A percentile compares a stretch with the other conserved stretches of the same genome.
These are phyloP conservation scores for Drosera spatulata DNA, from an alignment of 179 eudicot genomes.

Conservation along the genomic window DNA sequence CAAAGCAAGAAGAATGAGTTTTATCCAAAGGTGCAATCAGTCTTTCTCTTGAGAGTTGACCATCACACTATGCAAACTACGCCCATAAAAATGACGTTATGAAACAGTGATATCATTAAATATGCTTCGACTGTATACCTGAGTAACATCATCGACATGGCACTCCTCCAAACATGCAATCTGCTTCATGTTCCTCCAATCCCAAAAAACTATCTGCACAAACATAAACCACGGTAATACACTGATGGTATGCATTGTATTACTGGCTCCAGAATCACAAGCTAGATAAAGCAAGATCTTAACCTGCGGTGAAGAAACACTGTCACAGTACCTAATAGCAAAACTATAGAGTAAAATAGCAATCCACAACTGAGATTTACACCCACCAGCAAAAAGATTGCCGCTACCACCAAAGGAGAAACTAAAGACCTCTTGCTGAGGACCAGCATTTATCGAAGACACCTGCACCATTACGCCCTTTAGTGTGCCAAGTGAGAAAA, in stretches of 20 bases:
- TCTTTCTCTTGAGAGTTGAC: too few species aligned
- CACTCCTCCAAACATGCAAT: slow-evolving; percentile 89
- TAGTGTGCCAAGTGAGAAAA: too few species aligned
- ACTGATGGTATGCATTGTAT: background rate
- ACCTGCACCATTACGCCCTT: slow-evolving; percentile 35
- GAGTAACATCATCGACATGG: slow-evolving; percentile 96
- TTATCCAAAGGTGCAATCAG: too few species aligned
- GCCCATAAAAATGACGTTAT: too few species aligned
- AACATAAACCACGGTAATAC: background rate
- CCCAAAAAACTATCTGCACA: slow-evolving; percentile 81
- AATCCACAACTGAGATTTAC: slow-evolving; percentile 65
- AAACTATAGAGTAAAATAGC: too few species aligned
- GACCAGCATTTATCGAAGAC: slow-evolving; percentile 49
- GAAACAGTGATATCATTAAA: background rate
- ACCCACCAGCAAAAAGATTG: slow-evolving; percentile 85
- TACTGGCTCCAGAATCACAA: too few species aligned
- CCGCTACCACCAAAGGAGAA: slow-evolving; percentile 57
- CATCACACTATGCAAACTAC: too few species aligned
- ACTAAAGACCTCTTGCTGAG: slow-evolving; percentile 72
- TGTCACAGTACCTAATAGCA: too few species aligned
- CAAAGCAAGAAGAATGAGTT: too few species aligned
- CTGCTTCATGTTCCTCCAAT: slow-evolving; percentile 83
- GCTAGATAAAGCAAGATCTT: too few species aligned
- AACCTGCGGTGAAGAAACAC: too few species aligned
- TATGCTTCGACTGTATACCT: slow-evolving; percentile 39